Evolutionary conservation across 805 yeast genomes (phyloP), one percentile per base, ranked within the genome.

Genomic region (Ascoidea rubescens): DNA sequence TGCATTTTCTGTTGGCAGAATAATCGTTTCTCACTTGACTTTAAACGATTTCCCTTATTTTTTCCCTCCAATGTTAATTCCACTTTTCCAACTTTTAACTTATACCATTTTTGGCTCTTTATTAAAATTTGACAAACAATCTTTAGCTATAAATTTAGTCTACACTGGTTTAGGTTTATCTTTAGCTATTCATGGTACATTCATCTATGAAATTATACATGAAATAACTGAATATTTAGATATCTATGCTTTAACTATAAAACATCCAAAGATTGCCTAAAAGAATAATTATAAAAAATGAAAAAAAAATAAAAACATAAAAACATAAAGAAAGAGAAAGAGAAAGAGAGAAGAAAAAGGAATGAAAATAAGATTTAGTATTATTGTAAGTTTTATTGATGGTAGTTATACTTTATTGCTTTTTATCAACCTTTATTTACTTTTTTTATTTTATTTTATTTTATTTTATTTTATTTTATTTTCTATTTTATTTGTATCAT

Each of bases 1-100:
- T 58, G 96, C 98, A 0, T 84, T 86, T 61, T 72, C 79, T 4
- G 97, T 91, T n/a, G 97, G 97, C 4, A 78, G 93, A 63, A 87
- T 90, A 56, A 90, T 90, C 60, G 72, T 84, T 53, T 90, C 87
- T 2, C 98, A 90, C 65, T 77, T 91, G 58, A 87, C 96, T 0
- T 68, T 75, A 50, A 95, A 86, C 64, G 67, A 70, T 12, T 89
- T 86, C 72, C 97, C 98, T 49, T 67, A 71, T 63, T 60, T 76
- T 57, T 85, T 87, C 50, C 72, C 85, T 33, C 86, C 95, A 47
- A 78, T 80, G 71, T 72, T 78, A 44, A 71, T 87, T 54, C 85
- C 96, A 59, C 5, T 71, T 31, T 56, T 67, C 28, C 81, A 88
- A 68, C 56, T 73, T 50, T 45, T 68, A 47, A 49, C 56, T 49